Conservation (phyloP, 2,329 filamentous ascomycete genomes). For the Tolypocladium guangdongense region DNA sequence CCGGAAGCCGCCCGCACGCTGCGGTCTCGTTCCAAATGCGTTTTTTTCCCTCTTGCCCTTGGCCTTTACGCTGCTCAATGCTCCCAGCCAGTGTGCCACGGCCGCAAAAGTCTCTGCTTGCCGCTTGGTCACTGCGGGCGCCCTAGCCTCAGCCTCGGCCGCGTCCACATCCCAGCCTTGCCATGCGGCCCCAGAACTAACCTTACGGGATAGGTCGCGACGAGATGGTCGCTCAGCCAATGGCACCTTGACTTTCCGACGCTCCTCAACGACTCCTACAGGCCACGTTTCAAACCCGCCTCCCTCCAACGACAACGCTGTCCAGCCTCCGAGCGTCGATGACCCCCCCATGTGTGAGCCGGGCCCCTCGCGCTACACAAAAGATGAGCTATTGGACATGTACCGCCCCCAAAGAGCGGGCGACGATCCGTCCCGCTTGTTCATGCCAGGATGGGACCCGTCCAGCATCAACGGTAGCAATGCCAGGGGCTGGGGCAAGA, state of each 20-base stretch:
- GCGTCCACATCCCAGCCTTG: background rate
- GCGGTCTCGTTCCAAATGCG: background rate
- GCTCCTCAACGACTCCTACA: slow-evolving; percentile 48
- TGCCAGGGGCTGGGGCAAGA: slow-evolving; percentile 65
- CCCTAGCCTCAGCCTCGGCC: background rate
- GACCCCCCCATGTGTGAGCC: slow-evolving; percentile 21
- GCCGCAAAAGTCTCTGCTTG: background rate
- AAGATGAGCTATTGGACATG: slow-evolving; percentile 68
- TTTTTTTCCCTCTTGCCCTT: background rate
- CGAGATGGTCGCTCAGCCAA: slow-evolving; percentile 47
- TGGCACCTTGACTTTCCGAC: slow-evolving; percentile 54
- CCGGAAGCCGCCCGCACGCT: background rate
- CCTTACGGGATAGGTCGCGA: slow-evolving; percentile 36
- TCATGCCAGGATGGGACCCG: slow-evolving; percentile 70
- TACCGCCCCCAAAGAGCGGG: slow-evolving; percentile 43
- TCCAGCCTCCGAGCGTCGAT: slow-evolving; percentile 23
- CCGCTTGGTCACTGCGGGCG: background rate
- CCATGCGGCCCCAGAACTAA: background rate
- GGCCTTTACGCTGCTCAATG: slow-evolving; percentile 3
- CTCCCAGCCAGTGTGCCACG: background rate
- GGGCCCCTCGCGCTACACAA: slow-evolving; percentile 56
- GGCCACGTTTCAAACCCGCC: slow-evolving; percentile 27
- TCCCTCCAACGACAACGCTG: slow-evolving; percentile 24
- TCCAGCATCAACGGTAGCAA: slow-evolving; percentile 54
- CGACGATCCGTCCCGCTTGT: slow-evolving; percentile 52